phyloP scores from a whole-genome alignment of 345 rosid species.

The Boechera stricta region DNA sequence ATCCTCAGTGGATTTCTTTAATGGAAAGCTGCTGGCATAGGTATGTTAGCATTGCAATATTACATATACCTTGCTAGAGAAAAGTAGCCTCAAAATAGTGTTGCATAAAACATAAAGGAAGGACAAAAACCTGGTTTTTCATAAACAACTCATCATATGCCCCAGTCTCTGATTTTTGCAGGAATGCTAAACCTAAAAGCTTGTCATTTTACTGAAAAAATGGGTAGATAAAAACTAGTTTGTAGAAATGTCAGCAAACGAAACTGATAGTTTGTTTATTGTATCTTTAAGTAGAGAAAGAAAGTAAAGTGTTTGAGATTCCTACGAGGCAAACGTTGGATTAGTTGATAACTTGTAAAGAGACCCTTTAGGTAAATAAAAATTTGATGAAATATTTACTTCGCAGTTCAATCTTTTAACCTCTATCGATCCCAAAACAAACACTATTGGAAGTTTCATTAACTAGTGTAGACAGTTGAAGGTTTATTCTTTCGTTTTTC shows the following conservation, averaged over 20 bases:
- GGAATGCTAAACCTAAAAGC: not conserved
- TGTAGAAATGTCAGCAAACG: not conserved
- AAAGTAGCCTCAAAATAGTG: no score
- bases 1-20: slow-evolving; percentile 81
- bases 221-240: not conserved
- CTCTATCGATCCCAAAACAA: not conserved
- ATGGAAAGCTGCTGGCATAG: slow-evolving; percentile 95
- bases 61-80: slow-evolving; percentile 4
- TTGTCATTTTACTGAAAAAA: slow-evolving; percentile 12
- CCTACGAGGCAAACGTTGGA: not conserved
- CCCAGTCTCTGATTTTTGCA: slow-evolving; percentile 2
- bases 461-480: not conserved
- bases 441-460: not conserved
- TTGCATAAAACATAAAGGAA: no score
- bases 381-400: not conserved
- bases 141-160: no score
- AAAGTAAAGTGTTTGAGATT: not conserved
- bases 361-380: not conserved
- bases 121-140: not conserved
- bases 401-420: not conserved
- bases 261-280: not conserved
- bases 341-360: not conserved
- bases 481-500: not conserved
- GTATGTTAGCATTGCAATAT: slow-evolving; percentile 46
- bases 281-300: no score